These are phyloP conservation scores for Hymenotorrendiella dingleyae DNA, from an alignment of 2,329 filamentous ascomycete genomes.

Conservation along the genomic window DNA sequence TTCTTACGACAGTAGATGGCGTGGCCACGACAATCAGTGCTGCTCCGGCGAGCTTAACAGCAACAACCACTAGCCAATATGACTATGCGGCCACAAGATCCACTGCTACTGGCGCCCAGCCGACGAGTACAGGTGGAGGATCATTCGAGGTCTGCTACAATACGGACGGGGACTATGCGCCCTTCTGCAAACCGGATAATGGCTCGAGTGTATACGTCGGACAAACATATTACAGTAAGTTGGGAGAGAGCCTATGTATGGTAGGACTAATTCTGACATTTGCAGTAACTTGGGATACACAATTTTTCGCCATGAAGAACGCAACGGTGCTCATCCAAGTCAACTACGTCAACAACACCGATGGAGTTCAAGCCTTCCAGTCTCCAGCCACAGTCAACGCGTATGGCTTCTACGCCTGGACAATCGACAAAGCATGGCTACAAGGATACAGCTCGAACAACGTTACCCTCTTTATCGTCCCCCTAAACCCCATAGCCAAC, in stretches of 20 bases:
- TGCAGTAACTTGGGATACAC: slow-evolving; percentile 28
- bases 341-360: slow-evolving; percentile 26
- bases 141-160: slow-evolving; percentile 28
- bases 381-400: slow-evolving; percentile 16
- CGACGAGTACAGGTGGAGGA: slow-evolving; percentile 21
- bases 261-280: neutral
- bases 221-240: slow-evolving; percentile 27
- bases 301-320: slow-evolving; percentile 22
- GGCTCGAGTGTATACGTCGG: slow-evolving; percentile 25
- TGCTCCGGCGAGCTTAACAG: slow-evolving; percentile 18
- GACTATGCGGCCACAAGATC: slow-evolving; percentile 11
- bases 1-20: slow-evolving; percentile 20
- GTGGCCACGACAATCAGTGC: slow-evolving; percentile 21
- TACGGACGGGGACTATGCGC: slow-evolving; percentile 21
- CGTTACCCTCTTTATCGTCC: slow-evolving; percentile 23
- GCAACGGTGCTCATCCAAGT: slow-evolving; percentile 22
- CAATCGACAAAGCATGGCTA: slow-evolving; percentile 22
- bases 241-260: neutral
- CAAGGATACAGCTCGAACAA: slow-evolving; percentile 22
- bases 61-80: slow-evolving; percentile 13
- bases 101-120: slow-evolving; percentile 6
- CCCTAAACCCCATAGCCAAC: slow-evolving; percentile 13
- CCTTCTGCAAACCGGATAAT: slow-evolving; percentile 28
- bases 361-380: slow-evolving; percentile 25
- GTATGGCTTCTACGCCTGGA: slow-evolving; percentile 24